phyloP scores from a whole-genome alignment of 169 alveolate species.

The Eimeria brunetti region DNA sequence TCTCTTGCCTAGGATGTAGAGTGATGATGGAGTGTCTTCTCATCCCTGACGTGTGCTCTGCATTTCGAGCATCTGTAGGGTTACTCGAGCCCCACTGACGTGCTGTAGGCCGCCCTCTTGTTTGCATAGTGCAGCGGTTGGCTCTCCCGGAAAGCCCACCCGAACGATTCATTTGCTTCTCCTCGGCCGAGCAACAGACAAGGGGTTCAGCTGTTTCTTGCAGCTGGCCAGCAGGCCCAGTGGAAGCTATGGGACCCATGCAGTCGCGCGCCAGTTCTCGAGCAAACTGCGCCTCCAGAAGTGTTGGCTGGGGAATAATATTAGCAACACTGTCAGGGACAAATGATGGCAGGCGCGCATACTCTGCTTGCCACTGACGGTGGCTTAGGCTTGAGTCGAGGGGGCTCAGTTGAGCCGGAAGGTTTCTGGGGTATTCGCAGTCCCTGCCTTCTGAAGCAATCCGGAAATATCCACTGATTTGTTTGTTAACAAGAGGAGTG shows the following conservation, averaged over 20 bases:
- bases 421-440: not conserved
- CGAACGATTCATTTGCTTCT: not conserved
- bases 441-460: not conserved
- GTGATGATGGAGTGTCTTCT: constrained; percentile 59
- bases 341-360: not conserved
- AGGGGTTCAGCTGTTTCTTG: not conserved
- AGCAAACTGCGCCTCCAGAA: constrained; percentile 64
- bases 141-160: not conserved
- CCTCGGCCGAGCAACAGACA: constrained; percentile 18
- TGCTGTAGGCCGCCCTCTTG: not conserved
- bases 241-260: not conserved
- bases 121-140: not conserved
- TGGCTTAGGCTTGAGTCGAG: not conserved
- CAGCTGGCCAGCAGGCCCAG: not conserved
- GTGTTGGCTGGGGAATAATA: constrained; percentile 37
- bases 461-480: not conserved
- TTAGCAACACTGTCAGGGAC: not conserved
- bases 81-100: not conserved
- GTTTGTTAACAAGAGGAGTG: not conserved
- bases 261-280: constrained; percentile 56
- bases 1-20: constrained; percentile 43
- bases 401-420: not conserved
- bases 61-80: not conserved
- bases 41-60: not conserved
- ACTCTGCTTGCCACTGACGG: not conserved